Conservation (phyloP, 1,284 basidiomycete species). For the Fomitopsis pinicola region DNA sequence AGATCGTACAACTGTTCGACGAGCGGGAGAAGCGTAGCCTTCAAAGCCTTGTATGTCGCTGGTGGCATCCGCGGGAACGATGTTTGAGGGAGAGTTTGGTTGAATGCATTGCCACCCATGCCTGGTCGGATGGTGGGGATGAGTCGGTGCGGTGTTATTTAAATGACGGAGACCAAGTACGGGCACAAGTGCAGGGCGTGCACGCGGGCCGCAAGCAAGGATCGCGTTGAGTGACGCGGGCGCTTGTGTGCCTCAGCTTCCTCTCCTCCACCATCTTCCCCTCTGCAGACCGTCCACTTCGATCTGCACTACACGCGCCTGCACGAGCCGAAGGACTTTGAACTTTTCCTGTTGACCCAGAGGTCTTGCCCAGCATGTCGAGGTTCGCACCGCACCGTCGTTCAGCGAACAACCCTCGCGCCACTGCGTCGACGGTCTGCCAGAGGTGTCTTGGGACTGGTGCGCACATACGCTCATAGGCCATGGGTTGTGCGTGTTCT, state of each 20-base stretch:
- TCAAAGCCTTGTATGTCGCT: slow-evolving; percentile 45
- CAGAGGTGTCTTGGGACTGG: slow-evolving; percentile 74
- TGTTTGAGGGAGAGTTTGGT: slow-evolving; percentile 33
- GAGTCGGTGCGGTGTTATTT: neutral
- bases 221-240: neutral
- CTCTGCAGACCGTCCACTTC: neutral
- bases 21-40: slow-evolving; percentile 35
- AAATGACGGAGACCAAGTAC: no score
- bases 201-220: no score
- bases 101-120: slow-evolving; percentile 72
- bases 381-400: slow-evolving; percentile 74
- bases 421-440: slow-evolving; percentile 63
- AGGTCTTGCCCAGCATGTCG: slow-evolving; percentile 45
- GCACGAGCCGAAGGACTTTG: neutral
- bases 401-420: slow-evolving; percentile 54
- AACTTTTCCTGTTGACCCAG: neutral
- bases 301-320: neutral
- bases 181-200: no score
- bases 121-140: neutral
- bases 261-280: neutral
- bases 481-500: neutral
- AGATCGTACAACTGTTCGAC: slow-evolving; percentile 43
- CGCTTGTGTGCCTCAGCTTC: neutral
- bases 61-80: slow-evolving; percentile 59
- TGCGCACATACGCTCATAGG: slow-evolving; percentile 20